Conservation (phyloP, 306 rosid genomes). For the Hippophae rhamnoides region DNA sequence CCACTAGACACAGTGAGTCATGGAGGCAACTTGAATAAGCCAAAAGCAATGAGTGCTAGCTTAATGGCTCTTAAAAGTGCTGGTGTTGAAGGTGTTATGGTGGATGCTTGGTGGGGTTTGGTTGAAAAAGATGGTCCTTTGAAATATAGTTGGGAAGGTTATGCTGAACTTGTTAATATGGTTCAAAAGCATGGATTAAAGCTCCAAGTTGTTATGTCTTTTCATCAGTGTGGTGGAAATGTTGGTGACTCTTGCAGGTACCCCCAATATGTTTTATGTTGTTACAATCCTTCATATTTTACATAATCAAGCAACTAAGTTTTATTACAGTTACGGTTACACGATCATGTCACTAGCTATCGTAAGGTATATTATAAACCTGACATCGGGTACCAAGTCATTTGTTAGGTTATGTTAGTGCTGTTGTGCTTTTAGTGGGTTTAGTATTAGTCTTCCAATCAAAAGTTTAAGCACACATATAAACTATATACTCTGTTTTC, state of each 20-base stretch:
- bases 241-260: constrained; percentile 98
- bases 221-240: constrained; percentile 96
- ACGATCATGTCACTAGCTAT: no score
- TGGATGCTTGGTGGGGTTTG: constrained; percentile 98
- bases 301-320: no score
- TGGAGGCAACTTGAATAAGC: constrained; percentile 57
- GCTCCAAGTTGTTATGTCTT: constrained; percentile 90
- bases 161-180: constrained; percentile 71
- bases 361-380: no score
- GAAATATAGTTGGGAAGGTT: constrained; percentile 76
- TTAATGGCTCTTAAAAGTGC: constrained; percentile 84
- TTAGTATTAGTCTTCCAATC: no score
- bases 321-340: no score
- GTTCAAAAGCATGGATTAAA: constrained; percentile 77
- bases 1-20: constrained; percentile 64
- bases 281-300: no score
- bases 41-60: constrained; percentile 73
- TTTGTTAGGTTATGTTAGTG: no score
- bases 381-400: no score
- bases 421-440: no score
- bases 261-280: no score
- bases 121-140: constrained; percentile 80
- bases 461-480: no score
- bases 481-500: no score
- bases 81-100: constrained; percentile 90